phyloP scores from a whole-genome alignment of 1,284 basidiomycete species.

The Xerocomus nothofagi region DNA sequence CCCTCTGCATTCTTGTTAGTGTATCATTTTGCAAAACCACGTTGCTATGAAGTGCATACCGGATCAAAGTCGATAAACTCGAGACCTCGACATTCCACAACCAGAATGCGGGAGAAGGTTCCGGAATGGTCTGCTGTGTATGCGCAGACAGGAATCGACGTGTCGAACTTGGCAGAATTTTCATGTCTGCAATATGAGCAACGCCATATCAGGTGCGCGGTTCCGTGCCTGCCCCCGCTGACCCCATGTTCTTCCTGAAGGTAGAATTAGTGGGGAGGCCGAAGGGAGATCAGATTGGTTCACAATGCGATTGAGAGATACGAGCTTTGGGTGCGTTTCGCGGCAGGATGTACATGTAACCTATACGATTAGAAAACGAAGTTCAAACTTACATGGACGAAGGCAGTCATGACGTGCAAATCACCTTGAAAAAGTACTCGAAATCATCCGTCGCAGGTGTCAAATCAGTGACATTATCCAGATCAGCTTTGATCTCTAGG shows the following conservation, averaged over 20 bases:
- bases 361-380: conserved; percentile 37
- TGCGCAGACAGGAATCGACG: conserved; percentile 45
- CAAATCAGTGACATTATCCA: conserved; percentile 74
- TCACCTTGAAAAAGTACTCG: conserved; percentile 76
- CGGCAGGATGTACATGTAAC: conserved; percentile 80
- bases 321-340: conserved; percentile 67
- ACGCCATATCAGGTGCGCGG: conserved; percentile 77
- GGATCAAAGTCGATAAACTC: conserved; percentile 76
- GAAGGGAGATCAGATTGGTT: conserved; percentile 16
- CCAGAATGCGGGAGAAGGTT: conserved; percentile 60
- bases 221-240: conserved; percentile 59
- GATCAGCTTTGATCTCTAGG: conserved; percentile 73
- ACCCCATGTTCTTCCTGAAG: conserved; percentile 62
- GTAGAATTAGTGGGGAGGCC: conserved; percentile 5
- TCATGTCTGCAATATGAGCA: conserved; percentile 77
- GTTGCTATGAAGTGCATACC: conserved; percentile 41
- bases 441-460: conserved; percentile 63
- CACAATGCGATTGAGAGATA: conserved; percentile 68
- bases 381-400: neutral
- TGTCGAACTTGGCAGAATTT: conserved; percentile 76
- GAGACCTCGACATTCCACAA: conserved; percentile 74
- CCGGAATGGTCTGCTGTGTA: conserved; percentile 59
- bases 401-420: neutral
- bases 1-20: conserved; percentile 36
- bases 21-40: neutral